Percentiles rank a stretch among this genome's conserved stretches.
Conservation (phyloP, 202 grass and related monocot genomes). For the Schoenoplectus tabernaemontani region DNA sequence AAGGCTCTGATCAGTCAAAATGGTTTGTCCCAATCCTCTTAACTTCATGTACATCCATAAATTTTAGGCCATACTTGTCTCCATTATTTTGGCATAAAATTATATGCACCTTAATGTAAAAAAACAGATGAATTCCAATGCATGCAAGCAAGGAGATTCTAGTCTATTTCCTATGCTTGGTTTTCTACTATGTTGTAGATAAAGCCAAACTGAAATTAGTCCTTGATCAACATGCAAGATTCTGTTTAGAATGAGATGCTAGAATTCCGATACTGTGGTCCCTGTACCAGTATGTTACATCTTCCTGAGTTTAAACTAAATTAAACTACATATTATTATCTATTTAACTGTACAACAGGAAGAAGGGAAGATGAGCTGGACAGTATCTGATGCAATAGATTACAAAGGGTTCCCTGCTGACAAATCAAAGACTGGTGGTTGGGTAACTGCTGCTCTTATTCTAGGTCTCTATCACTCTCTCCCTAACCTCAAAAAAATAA, state of each 20-base stretch:
- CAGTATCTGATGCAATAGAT: slow-evolving; percentile 52
- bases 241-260: neutral
- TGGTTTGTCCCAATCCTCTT: slow-evolving; percentile 10
- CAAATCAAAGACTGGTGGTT: slow-evolving; percentile 60
- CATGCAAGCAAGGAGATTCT: neutral
- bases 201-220: neutral
- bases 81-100: neutral
- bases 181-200: neutral
- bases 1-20: slow-evolving; percentile 6
- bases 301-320: neutral
- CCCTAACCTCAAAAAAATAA: neutral
- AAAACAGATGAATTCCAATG: neutral
- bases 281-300: neutral
- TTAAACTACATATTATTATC: neutral
- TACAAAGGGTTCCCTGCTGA: slow-evolving; percentile 59
- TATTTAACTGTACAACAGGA: slow-evolving; percentile 19
- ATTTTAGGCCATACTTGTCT: neutral
- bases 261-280: neutral
- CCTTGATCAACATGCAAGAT: neutral
- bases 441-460: slow-evolving; percentile 53
- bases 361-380: slow-evolving; percentile 32
- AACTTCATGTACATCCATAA: neutral
- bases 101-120: neutral
- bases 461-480: slow-evolving; percentile 32
- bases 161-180: neutral